A percentile compares a stretch with the other conserved stretches of the same genome.
Evolutionary conservation across 129 eudicot genomes (phyloP).

Genomic region (Solidago caesia): DNA sequence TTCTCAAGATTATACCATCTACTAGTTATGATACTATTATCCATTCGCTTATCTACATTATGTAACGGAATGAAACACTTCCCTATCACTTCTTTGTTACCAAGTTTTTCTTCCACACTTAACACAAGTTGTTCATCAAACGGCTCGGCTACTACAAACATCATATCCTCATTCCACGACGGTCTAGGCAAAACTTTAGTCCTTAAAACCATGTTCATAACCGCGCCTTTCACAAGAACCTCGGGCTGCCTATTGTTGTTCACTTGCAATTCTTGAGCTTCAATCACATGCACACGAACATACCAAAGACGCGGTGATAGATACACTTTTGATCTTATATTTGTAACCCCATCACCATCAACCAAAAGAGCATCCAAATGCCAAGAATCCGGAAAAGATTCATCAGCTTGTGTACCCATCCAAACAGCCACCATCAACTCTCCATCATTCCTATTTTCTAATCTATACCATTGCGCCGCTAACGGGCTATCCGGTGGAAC

Average conservation of each 20-base stretch:
- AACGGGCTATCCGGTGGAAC: constrained; percentile 41
- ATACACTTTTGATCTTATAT: constrained; percentile 36
- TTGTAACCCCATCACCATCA: constrained; percentile 27
- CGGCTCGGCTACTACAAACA: constrained; percentile 38
- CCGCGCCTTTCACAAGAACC: constrained; percentile 27
- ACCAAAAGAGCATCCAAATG: constrained; percentile 36
- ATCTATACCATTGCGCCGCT: constrained; percentile 38
- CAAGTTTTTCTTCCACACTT: constrained; percentile 32
- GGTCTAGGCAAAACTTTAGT: constrained; percentile 25
- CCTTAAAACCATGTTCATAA: constrained; percentile 29
- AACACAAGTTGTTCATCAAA: constrained; percentile 31
- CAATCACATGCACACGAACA: constrained; percentile 38
- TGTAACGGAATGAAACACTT: constrained; percentile 31
- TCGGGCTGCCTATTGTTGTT: constrained; percentile 10
- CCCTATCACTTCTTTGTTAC: constrained; percentile 29
- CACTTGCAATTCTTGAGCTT: constrained; percentile 32
- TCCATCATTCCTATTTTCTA: constrained; percentile 26
- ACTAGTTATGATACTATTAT: constrained; percentile 8
- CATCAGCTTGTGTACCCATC: constrained; percentile 47
- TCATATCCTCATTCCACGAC: constrained; percentile 37
- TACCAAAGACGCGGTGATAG: constrained; percentile 42
- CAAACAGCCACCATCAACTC: constrained; percentile 46
- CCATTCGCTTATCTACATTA: constrained; percentile 32
- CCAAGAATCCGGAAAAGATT: constrained; percentile 36
- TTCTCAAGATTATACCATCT: constrained; percentile 39